Conservation (phyloP, 1,284 basidiomycete genomes). For the Rugosomyces carneus region DNA sequence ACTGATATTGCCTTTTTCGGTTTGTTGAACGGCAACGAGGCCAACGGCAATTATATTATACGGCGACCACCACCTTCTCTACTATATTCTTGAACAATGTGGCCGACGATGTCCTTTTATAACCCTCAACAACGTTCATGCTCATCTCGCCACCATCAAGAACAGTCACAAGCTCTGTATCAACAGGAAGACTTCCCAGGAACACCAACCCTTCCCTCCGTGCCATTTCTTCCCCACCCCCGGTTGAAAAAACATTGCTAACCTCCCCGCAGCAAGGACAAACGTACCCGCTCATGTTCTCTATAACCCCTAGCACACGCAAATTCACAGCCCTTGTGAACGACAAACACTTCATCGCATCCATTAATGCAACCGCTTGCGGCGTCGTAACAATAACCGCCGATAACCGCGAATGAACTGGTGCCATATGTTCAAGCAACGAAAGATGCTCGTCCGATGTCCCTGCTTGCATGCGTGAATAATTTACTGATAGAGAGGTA, state of each 20-base stretch:
- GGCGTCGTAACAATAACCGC: slow-evolving; percentile 95
- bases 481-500: slow-evolving; percentile 8
- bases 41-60: too few relatives aligned
- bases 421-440: slow-evolving; percentile 88
- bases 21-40: slow-evolving; percentile 26
- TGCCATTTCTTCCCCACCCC: slow-evolving; percentile 89
- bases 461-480: slow-evolving; percentile 42
- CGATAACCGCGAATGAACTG: slow-evolving; percentile 73
- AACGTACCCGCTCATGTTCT: slow-evolving; percentile 99
- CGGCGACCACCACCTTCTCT: slow-evolving; percentile 16
- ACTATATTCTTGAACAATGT: slow-evolving; percentile 53
- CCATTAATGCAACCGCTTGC: slow-evolving; percentile 92
- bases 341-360: slow-evolving; percentile 93
- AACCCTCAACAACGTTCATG: slow-evolving; percentile 44
- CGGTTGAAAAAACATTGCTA: slow-evolving; percentile 92
- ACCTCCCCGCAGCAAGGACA: slow-evolving; percentile 95
- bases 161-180: slow-evolving; percentile 85
- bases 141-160: slow-evolving; percentile 61
- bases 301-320: slow-evolving; percentile 90
- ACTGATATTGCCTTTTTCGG: slow-evolving; percentile 24
- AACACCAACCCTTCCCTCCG: slow-evolving; percentile 69
- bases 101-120: slow-evolving; percentile 57
- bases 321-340: slow-evolving; percentile 86
- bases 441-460: slow-evolving; percentile 99
- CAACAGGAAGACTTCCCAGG: slow-evolving; percentile 90